Evolutionary conservation across 148 eudicot species (phyloP).

Genomic region (Fagopyrum esculentum): DNA sequence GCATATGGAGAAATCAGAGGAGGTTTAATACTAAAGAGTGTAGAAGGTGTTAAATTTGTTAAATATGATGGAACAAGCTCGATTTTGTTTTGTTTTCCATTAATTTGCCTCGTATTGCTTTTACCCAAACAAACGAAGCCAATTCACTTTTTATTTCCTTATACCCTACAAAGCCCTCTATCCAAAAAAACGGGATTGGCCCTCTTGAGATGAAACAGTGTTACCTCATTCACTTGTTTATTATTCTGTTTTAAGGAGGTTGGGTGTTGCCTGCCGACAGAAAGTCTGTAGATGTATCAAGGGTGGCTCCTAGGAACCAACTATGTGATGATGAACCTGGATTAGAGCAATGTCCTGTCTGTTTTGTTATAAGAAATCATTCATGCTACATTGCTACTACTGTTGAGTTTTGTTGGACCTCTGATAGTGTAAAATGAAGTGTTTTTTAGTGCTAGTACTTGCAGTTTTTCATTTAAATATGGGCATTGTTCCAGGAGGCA

Average conservation of each 20-base stretch:
- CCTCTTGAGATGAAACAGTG: background rate
- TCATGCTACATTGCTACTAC: background rate
- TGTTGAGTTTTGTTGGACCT: background rate
- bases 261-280: background rate
- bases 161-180: background rate
- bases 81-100: background rate
- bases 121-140: background rate
- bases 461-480: background rate
- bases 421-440: background rate
- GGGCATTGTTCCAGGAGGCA: background rate
- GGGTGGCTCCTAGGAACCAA: background rate
- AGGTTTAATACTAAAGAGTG: background rate
- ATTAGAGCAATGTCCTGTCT: background rate
- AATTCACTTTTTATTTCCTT: background rate
- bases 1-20: background rate
- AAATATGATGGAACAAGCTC: background rate
- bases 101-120: background rate
- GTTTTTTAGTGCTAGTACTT: background rate
- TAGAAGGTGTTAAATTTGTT: background rate
- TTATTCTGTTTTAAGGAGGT: background rate
- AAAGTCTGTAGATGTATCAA: background rate
- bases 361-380: background rate
- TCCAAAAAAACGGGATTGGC: background rate
- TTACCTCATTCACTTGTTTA: background rate
- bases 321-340: background rate